Percentiles rank a stretch among this genome's conserved stretches.
phyloP scores from a whole-genome alignment of 768 basidiomycete genomes.

The Tylopilus cervinicoccineus region DNA sequence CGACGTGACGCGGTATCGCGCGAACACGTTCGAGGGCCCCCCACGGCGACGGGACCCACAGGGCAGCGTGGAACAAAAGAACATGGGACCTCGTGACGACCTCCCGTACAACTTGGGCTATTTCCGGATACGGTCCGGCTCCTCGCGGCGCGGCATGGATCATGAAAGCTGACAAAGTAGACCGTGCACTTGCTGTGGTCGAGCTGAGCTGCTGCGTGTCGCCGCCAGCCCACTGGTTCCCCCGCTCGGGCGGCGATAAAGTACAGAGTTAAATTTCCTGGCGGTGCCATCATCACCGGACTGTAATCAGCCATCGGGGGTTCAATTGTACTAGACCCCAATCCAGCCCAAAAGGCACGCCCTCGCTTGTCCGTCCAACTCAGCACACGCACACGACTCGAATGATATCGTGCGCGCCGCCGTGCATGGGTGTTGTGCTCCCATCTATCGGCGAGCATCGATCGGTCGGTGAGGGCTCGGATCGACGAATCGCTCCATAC shows the following conservation, averaged over 20 bases:
- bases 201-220: background rate
- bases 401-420: background rate
- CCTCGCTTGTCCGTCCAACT: background rate
- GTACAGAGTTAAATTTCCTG: background rate
- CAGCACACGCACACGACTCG: background rate
- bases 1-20: no score
- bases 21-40: no score
- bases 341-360: background rate
- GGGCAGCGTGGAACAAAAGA: background rate
- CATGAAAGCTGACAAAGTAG: constrained; percentile 1
- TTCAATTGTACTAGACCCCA: background rate
- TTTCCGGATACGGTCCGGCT: background rate
- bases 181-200: background rate
- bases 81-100: background rate
- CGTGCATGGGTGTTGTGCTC: background rate
- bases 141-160: background rate
- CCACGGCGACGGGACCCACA: no score
- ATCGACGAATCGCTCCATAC: background rate
- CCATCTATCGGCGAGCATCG: background rate
- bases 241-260: background rate
- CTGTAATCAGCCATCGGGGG: background rate
- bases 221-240: background rate
- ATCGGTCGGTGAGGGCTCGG: no score
- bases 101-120: no score
- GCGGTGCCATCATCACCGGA: background rate